A percentile compares a stretch with the other conserved stretches of the same genome.
Evolutionary conservation across 202 grass and related monocot species (phyloP).

Genomic region (Setaria viridis): DNA sequence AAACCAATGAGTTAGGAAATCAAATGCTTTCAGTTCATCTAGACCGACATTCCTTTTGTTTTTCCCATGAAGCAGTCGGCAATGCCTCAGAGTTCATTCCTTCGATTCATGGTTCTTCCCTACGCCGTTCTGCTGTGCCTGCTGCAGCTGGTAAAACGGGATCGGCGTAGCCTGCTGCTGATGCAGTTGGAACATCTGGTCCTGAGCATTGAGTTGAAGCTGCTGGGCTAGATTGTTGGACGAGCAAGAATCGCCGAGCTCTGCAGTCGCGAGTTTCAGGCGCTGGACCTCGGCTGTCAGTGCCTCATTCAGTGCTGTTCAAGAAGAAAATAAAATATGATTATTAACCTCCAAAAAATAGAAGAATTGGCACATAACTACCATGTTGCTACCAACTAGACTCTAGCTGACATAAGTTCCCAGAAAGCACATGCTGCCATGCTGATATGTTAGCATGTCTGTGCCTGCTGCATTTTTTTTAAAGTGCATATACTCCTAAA

Average conservation of each 20-base stretch:
- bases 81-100: slow-evolving; percentile 46
- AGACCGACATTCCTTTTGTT: slow-evolving; percentile 13
- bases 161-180: slow-evolving; percentile 59
- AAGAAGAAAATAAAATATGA: slow-evolving; percentile 6
- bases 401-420: not conserved
- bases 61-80: not conserved
- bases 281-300: slow-evolving; percentile 84
- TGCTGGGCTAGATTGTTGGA: slow-evolving; percentile 70
- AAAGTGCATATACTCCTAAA: slow-evolving; percentile 14
- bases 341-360: not conserved
- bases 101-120: slow-evolving; percentile 53
- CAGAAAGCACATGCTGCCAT: not conserved
- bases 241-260: slow-evolving; percentile 67
- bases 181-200: slow-evolving; percentile 70
- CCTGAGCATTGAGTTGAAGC: slow-evolving; percentile 59
- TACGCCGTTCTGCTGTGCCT: slow-evolving; percentile 61
- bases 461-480: not conserved
- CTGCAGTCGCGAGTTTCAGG: slow-evolving; percentile 67
- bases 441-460: slow-evolving; percentile 8
- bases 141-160: slow-evolving; percentile 73
- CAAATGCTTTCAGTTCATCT: slow-evolving; percentile 48
- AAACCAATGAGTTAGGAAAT: slow-evolving; percentile 60
- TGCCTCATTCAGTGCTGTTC: slow-evolving; percentile 87
- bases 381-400: not conserved
- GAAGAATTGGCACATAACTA: not conserved